phyloP scores from a whole-genome alignment of 768 basidiomycete species.

The Kwoniella dendrophila region DNA sequence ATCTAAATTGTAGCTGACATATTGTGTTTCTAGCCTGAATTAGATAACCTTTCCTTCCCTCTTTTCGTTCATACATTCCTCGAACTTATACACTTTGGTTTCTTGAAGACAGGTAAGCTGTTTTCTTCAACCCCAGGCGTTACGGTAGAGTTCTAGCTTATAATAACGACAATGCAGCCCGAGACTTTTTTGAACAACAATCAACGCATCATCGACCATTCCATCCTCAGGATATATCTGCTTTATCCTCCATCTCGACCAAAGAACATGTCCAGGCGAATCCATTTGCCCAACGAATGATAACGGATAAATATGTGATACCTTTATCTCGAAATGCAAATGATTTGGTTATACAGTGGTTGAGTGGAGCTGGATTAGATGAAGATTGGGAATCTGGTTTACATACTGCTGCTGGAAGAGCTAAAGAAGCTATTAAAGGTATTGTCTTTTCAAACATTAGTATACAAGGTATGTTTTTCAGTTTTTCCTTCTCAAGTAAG shows the following conservation, averaged over 20 bases:
- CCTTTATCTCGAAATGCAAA: slow-evolving; percentile 90
- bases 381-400: slow-evolving; percentile 74
- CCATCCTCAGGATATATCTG: slow-evolving; percentile 72
- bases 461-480: slow-evolving; percentile 71
- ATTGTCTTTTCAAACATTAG: slow-evolving; percentile 92
- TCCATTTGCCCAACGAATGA: slow-evolving; percentile 77
- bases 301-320: slow-evolving; percentile 81
- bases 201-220: slow-evolving; percentile 67
- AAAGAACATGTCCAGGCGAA: slow-evolving; percentile 83
- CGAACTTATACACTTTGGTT: slow-evolving; percentile 86
- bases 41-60: slow-evolving; percentile 88
- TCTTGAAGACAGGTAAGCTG: slow-evolving; percentile 79
- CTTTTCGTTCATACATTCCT: slow-evolving; percentile 97
- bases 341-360: slow-evolving; percentile 88
- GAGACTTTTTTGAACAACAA: slow-evolving; percentile 73
- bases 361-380: slow-evolving; percentile 77
- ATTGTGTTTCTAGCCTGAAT: slow-evolving; percentile 70
- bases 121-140: not conserved
- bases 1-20: no score
- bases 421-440: slow-evolving; percentile 84
- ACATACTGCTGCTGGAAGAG: slow-evolving; percentile 83
- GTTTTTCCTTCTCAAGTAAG: slow-evolving; percentile 2
- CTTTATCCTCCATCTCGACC: slow-evolving; percentile 75
- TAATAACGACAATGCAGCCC: slow-evolving; percentile 61
- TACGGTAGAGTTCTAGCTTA: not conserved